Conservation (phyloP, 768 basidiomycete genomes). For the Boletus rubescentipes region DNA sequence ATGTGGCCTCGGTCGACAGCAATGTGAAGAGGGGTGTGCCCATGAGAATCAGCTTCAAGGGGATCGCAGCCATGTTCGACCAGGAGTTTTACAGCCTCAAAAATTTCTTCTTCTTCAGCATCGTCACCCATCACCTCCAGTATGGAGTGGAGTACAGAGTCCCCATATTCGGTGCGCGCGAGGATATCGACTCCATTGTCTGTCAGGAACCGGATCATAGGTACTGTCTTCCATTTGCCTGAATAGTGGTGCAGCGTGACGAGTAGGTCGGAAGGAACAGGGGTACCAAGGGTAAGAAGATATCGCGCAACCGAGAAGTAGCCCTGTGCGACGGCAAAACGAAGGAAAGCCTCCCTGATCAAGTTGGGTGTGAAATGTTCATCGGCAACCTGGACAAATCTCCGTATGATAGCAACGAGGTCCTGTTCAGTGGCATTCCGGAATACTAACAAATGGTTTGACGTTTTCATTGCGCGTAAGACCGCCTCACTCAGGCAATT, state of each 20-base stretch:
- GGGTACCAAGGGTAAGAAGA: not conserved
- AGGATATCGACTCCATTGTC: not conserved
- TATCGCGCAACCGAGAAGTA: not conserved
- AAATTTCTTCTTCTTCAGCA: not conserved
- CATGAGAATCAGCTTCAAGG: not conserved
- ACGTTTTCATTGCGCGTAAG: too few relatives aligned
- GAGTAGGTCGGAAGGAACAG: not conserved
- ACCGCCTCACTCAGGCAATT: not conserved
- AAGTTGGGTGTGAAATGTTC: not conserved
- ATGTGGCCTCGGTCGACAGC: not conserved
- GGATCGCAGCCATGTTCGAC: not conserved
- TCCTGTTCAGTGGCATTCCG: not conserved
- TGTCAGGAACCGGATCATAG: not conserved
- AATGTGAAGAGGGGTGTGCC: not conserved
- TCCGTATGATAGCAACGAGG: not conserved
- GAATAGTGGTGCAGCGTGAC: not conserved
- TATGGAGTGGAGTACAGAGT: not conserved
- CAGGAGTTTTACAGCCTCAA: not conserved
- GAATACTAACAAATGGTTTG: not conserved
- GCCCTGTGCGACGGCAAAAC: not conserved
- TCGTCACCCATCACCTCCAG: not conserved
- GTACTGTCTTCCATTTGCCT: not conserved
- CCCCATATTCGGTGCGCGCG: not conserved
- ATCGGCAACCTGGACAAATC: not conserved
- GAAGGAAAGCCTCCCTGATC: not conserved